These are phyloP conservation scores for Oryza brachyantha DNA, from an alignment of 176 grass and related monocot genomes.

Conservation along the genomic window DNA sequence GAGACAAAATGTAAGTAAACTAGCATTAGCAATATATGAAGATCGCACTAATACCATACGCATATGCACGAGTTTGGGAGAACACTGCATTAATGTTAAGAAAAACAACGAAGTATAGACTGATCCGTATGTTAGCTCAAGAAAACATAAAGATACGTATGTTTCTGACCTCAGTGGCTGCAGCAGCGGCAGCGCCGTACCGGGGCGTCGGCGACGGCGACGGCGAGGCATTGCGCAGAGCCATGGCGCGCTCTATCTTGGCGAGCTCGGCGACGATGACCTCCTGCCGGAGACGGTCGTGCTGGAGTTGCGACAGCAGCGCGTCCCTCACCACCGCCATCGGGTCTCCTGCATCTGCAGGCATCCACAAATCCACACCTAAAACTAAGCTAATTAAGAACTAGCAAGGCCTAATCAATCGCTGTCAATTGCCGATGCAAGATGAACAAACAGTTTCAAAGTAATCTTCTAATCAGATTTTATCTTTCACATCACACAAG, in stretches of 20 bases:
- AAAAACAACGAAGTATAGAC: no score
- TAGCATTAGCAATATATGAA: neutral
- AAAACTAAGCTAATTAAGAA: no score
- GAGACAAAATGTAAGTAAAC: neutral
- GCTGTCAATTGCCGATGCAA: no score
- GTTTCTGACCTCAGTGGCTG: conserved; percentile 21
- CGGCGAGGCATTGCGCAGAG: neutral
- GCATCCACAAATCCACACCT: neutral
- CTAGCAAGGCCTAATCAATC: neutral
- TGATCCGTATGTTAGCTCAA: no score
- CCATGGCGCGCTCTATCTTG: conserved; percentile 39
- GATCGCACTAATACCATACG: no score
- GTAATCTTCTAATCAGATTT: no score
- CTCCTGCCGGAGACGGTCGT: conserved; percentile 32
- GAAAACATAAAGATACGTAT: neutral
- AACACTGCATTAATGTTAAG: no score
- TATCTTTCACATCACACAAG: no score
- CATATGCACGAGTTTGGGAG: no score
- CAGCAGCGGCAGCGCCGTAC: neutral
- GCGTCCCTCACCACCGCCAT: conserved; percentile 36
- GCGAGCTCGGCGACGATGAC: conserved; percentile 34
- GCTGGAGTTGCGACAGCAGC: conserved; percentile 39
- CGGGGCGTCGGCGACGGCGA: neutral
- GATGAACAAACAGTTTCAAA: no score
- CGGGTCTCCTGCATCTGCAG: conserved; percentile 13